Evolutionary conservation across 176 grass and related monocot genomes (phyloP).

Genomic region (Oryza australiensis): DNA sequence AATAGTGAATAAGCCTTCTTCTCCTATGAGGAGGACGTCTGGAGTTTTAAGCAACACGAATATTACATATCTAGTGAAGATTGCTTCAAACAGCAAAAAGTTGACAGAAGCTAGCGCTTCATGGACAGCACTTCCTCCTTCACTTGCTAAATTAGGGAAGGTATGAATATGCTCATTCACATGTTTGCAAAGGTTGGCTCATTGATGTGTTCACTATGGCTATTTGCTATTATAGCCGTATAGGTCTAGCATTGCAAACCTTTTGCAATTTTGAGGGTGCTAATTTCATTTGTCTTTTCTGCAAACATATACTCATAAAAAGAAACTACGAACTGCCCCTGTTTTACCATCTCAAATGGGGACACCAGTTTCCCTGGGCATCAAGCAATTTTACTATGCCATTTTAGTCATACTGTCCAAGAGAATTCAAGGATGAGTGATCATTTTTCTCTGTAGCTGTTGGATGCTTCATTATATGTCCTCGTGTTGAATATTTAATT

Average conservation of each 20-base stretch:
- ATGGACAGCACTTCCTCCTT: conserved; percentile 66
- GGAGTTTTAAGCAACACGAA: conserved; percentile 56
- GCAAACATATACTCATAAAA: neutral
- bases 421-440: neutral
- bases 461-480: neutral
- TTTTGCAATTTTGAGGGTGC: conserved; percentile 16
- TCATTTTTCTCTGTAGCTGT: neutral
- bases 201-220: neutral
- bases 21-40: conserved; percentile 47
- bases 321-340: neutral
- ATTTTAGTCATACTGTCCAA: neutral
- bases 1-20: conserved; percentile 43
- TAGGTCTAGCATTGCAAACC: conserved; percentile 13
- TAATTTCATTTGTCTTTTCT: neutral
- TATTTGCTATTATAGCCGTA: neutral
- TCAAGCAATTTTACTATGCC: neutral
- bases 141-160: conserved; percentile 88
- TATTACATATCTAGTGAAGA: conserved; percentile 77
- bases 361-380: neutral
- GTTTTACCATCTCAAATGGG: neutral
- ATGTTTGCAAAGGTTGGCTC: neutral
- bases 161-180: conserved; percentile 34
- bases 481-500: conserved; percentile 3
- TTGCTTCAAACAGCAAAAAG: conserved; percentile 64
- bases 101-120: conserved; percentile 64